Conservation (phyloP, 2,329 filamentous ascomycete genomes). For the Fusarium sp. region DNA sequence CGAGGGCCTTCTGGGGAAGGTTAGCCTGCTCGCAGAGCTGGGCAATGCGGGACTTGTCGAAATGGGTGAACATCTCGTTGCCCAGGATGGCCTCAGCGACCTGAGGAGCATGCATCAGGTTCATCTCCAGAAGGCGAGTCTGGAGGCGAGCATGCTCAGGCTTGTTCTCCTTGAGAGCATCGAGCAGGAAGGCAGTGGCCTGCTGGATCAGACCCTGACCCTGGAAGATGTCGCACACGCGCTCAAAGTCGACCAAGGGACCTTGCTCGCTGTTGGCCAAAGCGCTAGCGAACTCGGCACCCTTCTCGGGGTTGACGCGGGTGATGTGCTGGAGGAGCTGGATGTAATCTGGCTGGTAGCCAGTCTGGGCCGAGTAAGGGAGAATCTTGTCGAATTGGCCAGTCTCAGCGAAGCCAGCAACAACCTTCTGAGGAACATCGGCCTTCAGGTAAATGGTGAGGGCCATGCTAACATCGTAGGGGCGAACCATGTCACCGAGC, state of each 20-base stretch:
- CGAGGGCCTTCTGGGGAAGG: slow-evolving; percentile 85
- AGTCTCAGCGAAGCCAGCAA: slow-evolving; percentile 93
- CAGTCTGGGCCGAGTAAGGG: slow-evolving; percentile 84
- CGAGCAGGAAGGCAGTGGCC: slow-evolving; percentile 96
- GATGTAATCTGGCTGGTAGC: slow-evolving; percentile 96
- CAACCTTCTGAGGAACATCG: slow-evolving; percentile 91
- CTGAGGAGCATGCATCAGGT: slow-evolving; percentile 94
- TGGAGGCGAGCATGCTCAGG: slow-evolving; percentile 94
- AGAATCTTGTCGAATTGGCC: slow-evolving; percentile 98
- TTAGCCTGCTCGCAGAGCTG: slow-evolving; percentile 94
- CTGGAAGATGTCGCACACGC: slow-evolving; percentile 97
- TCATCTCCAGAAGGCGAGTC: slow-evolving; percentile 97
- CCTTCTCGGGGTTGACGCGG: slow-evolving; percentile 91
- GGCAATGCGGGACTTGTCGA: slow-evolving; percentile 90
- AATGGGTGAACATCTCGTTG: slow-evolving; percentile 98
- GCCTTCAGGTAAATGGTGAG: slow-evolving; percentile 91
- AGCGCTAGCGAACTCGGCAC: slow-evolving; percentile 91
- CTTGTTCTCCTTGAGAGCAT: slow-evolving; percentile 93
- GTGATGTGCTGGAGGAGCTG: slow-evolving; percentile 93
- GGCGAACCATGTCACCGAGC: slow-evolving; percentile 91
- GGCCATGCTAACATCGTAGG: slow-evolving; percentile 89
- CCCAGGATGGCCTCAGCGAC: slow-evolving; percentile 97
- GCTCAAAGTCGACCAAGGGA: slow-evolving; percentile 89
- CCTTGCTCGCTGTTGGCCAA: slow-evolving; percentile 91
- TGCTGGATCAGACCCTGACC: slow-evolving; percentile 98